These are phyloP conservation scores for Komagataella populi DNA, from an alignment of 805 yeast genomes.

Conservation along the genomic window DNA sequence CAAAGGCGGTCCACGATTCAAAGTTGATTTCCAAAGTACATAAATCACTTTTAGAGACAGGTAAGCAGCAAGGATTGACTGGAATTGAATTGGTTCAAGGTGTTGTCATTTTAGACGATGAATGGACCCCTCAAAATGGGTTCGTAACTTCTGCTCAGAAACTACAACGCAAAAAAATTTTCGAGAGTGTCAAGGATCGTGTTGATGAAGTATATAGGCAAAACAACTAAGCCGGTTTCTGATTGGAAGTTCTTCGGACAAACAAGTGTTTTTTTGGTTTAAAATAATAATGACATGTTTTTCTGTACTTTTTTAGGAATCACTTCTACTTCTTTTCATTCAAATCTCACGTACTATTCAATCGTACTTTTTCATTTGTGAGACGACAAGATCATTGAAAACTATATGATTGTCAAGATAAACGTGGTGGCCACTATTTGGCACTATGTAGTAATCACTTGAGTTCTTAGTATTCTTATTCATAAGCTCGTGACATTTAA, in stretches of 20 bases:
- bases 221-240: constrained; percentile 1
- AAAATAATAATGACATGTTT: neutral
- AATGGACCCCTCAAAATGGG: constrained; percentile 97
- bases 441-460: constrained; percentile 18
- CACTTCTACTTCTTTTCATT: neutral
- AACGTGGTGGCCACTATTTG: constrained; percentile 65
- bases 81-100: constrained; percentile 83
- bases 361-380: constrained; percentile 32
- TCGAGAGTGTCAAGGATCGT: constrained; percentile 48
- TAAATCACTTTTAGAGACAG: constrained; percentile 57
- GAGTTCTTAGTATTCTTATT: constrained; percentile 12
- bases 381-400: constrained; percentile 36
- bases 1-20: constrained; percentile 39
- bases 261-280: neutral
- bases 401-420: constrained; percentile 49
- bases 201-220: constrained; percentile 51
- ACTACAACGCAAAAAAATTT: constrained; percentile 84
- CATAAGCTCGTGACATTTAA: constrained; percentile 21
- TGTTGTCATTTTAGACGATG: constrained; percentile 67
- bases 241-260: neutral
- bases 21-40: constrained; percentile 41
- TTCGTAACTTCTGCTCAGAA: constrained; percentile 92
- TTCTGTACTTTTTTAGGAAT: neutral
- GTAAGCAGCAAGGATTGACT: constrained; percentile 61
- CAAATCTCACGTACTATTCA: neutral